Evolutionary conservation across 148 eudicot genomes (phyloP).

Genomic region (Cornus florida): DNA sequence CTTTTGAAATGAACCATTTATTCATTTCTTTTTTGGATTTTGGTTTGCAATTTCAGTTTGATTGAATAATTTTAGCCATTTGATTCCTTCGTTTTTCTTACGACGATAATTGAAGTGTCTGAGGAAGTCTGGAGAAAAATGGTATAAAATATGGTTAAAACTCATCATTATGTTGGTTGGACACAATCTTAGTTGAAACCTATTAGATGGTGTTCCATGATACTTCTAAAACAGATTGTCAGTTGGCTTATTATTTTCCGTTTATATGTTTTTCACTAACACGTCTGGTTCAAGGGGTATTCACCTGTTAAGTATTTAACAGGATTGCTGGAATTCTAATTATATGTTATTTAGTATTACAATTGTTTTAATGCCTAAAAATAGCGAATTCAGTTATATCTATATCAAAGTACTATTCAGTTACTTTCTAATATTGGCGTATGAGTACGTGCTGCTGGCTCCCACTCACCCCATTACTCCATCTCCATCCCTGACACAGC

Average conservation of each 20-base stretch:
- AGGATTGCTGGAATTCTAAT: neutral
- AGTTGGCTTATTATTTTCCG: neutral
- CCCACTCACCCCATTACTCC: neutral
- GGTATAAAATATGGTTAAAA: neutral
- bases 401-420: neutral
- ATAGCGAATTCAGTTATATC: neutral
- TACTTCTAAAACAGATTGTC: neutral
- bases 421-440: too few relatives aligned
- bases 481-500: neutral
- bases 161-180: neutral
- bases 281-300: neutral
- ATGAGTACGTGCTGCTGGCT: too few relatives aligned
- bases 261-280: neutral
- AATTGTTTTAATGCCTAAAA: neutral
- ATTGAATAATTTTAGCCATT: neutral
- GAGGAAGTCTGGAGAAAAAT: neutral
- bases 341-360: neutral
- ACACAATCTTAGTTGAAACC: neutral
- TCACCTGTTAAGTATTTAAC: neutral
- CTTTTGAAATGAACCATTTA: neutral
- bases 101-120: constrained; percentile 3
- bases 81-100: neutral
- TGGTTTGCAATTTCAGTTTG: neutral
- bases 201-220: too few relatives aligned
- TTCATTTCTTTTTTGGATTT: neutral